Percentiles rank a stretch among this genome's conserved stretches.
Conservation (phyloP, 176 grass and related monocot genomes). For the Pontederia paniculata region DNA sequence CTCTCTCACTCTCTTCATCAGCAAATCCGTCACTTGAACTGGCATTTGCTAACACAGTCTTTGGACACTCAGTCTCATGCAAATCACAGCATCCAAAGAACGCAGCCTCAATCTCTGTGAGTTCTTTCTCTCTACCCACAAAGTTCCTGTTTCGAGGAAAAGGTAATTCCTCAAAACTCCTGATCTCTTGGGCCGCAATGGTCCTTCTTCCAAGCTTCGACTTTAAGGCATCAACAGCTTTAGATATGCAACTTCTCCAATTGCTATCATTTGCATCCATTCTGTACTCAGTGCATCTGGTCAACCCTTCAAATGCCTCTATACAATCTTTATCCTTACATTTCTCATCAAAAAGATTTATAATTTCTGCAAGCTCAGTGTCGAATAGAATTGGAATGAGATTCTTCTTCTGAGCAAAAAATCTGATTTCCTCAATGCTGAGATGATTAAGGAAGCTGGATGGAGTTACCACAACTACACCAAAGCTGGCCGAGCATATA, state of each 20-base stretch:
- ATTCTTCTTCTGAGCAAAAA: slow-evolving; percentile 99
- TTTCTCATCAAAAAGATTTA: slow-evolving; percentile 28
- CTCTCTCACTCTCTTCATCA: slow-evolving; percentile 71
- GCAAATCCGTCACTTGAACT: slow-evolving; percentile 83
- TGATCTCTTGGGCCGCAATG: slow-evolving; percentile 36
- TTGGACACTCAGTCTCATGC: slow-evolving; percentile 61
- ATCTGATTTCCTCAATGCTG: slow-evolving; percentile 89
- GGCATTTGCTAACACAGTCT: slow-evolving; percentile 26
- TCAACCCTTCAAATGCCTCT: slow-evolving; percentile 83
- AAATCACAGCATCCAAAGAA: slow-evolving; percentile 68
- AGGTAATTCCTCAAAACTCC: slow-evolving; percentile 39
- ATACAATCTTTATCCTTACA: slow-evolving; percentile 78
- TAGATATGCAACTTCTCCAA: slow-evolving; percentile 68
- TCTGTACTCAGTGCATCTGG: slow-evolving; percentile 72
- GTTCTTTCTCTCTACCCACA: slow-evolving; percentile 89
- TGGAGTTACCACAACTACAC: slow-evolving; percentile 62
- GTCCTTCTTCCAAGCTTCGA: slow-evolving; percentile 89
- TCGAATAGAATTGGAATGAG: slow-evolving; percentile 74
- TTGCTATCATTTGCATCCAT: slow-evolving; percentile 79
- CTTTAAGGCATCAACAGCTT: slow-evolving; percentile 37
- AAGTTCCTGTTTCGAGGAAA: slow-evolving; percentile 78
- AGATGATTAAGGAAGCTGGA: slow-evolving; percentile 77
- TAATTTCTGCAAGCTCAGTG: slow-evolving; percentile 54
- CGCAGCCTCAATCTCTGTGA: slow-evolving; percentile 63
- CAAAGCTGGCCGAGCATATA: slow-evolving; percentile 72